Evolutionary conservation across 2,329 filamentous ascomycete species (phyloP).

Genomic region (Elsinoe batatas): DNA sequence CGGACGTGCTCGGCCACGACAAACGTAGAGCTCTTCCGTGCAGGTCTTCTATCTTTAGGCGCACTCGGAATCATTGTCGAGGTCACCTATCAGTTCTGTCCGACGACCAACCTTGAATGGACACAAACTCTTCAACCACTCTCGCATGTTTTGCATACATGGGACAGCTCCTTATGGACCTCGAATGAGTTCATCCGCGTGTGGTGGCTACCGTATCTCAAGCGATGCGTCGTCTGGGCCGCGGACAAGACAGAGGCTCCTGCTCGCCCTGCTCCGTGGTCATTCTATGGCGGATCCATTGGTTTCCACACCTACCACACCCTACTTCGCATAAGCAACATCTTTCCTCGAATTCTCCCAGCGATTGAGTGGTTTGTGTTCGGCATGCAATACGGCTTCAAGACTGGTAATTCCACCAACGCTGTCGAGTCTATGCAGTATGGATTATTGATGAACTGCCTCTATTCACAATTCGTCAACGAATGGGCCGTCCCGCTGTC

Average conservation of each 20-base stretch:
- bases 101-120: conserved; percentile 79
- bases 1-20: conserved; percentile 57
- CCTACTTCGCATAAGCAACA: conserved; percentile 70
- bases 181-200: conserved; percentile 81
- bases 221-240: conserved; percentile 78
- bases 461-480: conserved; percentile 97
- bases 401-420: conserved; percentile 54
- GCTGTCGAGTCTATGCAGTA: conserved; percentile 71
- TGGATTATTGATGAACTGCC: conserved; percentile 88
- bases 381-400: conserved; percentile 93
- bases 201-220: conserved; percentile 95
- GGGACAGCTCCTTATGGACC: conserved; percentile 69
- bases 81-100: conserved; percentile 72
- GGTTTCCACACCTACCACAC: conserved; percentile 91
- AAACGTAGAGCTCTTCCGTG: conserved; percentile 74
- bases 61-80: conserved; percentile 86
- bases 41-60: conserved; percentile 76
- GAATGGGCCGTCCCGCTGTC: conserved; percentile 89
- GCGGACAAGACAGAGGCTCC: conserved; percentile 66
- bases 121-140: conserved; percentile 67
- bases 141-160: conserved; percentile 56
- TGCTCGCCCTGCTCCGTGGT: conserved; percentile 48
- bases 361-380: conserved; percentile 95
- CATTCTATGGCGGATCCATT: conserved; percentile 71
- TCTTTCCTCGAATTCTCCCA: conserved; percentile 67